These are phyloP conservation scores for Penicillium simplicissimum DNA, from an alignment of 495 filamentous ascomycete genomes.

Conservation along the genomic window DNA sequence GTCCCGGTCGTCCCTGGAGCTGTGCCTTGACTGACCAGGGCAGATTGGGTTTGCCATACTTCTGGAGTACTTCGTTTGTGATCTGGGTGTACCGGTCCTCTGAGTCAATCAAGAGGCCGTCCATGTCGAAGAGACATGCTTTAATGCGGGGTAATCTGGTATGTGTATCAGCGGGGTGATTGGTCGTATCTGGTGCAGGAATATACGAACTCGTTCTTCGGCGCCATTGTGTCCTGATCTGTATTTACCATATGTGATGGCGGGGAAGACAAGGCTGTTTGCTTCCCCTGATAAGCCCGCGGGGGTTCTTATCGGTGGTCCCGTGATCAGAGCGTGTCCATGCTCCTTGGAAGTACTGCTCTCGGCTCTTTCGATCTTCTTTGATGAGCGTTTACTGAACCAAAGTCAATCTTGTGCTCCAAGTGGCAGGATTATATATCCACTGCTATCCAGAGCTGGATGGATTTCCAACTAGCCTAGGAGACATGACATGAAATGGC, in stretches of 20 bases:
- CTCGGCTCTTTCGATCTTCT: not conserved
- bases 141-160: constrained; percentile 71
- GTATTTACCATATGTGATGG: constrained; percentile 1
- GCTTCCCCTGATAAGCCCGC: not conserved
- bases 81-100: constrained; percentile 89
- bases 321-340: not conserved
- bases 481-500: no score
- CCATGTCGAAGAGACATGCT: constrained; percentile 98
- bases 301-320: constrained; percentile 3
- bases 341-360: no score
- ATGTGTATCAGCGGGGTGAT: constrained; percentile 14
- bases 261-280: not conserved
- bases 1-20: constrained; percentile 85
- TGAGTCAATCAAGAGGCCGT: constrained; percentile 89
- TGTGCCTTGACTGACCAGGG: constrained; percentile 95
- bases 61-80: constrained; percentile 76
- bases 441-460: not conserved
- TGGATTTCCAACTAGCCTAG: not conserved
- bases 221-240: not conserved
- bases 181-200: not conserved
- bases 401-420: no score
- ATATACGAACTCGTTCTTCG: not conserved
- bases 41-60: constrained; percentile 68
- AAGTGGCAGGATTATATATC: no score
- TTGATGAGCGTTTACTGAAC: no score